Conservation (phyloP, 768 basidiomycete species). For the Crucibulum laeve region DNA sequence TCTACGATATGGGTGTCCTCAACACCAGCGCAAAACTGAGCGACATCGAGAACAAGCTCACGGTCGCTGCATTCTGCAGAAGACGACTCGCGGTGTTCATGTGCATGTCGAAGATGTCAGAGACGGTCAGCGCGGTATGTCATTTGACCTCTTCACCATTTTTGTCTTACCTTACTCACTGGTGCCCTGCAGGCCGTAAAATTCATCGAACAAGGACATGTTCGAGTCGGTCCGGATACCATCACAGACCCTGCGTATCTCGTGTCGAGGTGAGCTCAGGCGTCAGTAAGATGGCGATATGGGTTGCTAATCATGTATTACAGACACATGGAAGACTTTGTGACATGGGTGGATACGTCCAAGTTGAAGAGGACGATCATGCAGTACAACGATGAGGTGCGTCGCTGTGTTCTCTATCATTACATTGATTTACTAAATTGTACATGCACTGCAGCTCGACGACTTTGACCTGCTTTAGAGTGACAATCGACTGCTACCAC, state of each 20-base stretch:
- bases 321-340: constrained; percentile 98
- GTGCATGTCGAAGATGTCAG: constrained; percentile 91
- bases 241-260: constrained; percentile 96
- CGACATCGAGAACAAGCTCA: constrained; percentile 94
- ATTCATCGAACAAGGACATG: constrained; percentile 97
- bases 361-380: constrained; percentile 95
- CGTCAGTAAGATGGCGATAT: constrained; percentile 1
- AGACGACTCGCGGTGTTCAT: constrained; percentile 89
- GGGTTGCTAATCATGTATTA: constrained; percentile 3
- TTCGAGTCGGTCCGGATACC: constrained; percentile 94
- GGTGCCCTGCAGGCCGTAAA: constrained; percentile 71
- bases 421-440: constrained; percentile 10
- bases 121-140: constrained; percentile 90
- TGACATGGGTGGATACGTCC: constrained; percentile 98
- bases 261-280: constrained; percentile 66
- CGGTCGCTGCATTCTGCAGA: constrained; percentile 92
- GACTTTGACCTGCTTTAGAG: constrained; percentile 83
- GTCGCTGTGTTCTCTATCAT: constrained; percentile 2
- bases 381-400: constrained; percentile 93
- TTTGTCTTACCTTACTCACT: constrained; percentile 4
- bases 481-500: neutral
- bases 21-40: constrained; percentile 84
- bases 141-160: constrained; percentile 3
- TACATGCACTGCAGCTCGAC: constrained; percentile 59
- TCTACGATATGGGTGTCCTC: constrained; percentile 96